phyloP scores from a whole-genome alignment of 345 rosid species.

The Bruguiera gymnorhiza region DNA sequence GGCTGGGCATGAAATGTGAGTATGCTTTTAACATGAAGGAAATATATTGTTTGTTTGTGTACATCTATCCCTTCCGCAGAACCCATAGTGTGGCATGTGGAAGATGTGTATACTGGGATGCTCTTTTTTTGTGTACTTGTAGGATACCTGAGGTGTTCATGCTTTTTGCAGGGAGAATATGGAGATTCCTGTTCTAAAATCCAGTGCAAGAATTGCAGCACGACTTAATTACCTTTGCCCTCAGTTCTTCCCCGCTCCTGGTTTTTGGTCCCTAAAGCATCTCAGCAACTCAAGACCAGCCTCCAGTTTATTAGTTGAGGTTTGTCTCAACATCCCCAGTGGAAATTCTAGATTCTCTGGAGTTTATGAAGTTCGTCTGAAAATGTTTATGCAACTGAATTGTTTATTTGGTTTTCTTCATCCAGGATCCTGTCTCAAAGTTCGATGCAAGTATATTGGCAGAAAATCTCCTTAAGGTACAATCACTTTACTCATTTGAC shows the following conservation, averaged over 20 bases:
- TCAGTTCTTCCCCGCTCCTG: slow-evolving; percentile 90
- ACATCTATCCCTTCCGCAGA: neutral
- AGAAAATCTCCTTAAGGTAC: slow-evolving; percentile 95
- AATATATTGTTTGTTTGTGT: neutral
- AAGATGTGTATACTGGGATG: no score
- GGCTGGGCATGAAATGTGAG: slow-evolving; percentile 85
- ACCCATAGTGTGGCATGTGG: no score
- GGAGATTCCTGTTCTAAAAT: slow-evolving; percentile 72
- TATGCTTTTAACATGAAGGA: slow-evolving; percentile 11
- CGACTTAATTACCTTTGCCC: slow-evolving; percentile 88
- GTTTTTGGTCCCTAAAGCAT: slow-evolving; percentile 60
- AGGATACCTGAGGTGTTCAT: neutral
- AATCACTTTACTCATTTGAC: neutral
- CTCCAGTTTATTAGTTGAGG: slow-evolving; percentile 40
- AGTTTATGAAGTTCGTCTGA: slow-evolving; percentile 1
- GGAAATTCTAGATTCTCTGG: neutral
- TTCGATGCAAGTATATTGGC: slow-evolving; percentile 49
- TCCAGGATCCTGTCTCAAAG: slow-evolving; percentile 41
- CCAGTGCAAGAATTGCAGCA: slow-evolving; percentile 80
- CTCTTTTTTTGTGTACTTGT: neutral
- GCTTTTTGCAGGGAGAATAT: slow-evolving; percentile 56
- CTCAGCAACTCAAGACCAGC: slow-evolving; percentile 24
- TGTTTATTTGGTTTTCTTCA: slow-evolving; percentile 18
- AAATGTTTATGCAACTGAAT: slow-evolving; percentile 13
- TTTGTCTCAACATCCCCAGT: slow-evolving; percentile 28